Evolutionary conservation across 1,284 basidiomycete species (phyloP).

Genomic region (Apiotrichum mycotoxinovorans): DNA sequence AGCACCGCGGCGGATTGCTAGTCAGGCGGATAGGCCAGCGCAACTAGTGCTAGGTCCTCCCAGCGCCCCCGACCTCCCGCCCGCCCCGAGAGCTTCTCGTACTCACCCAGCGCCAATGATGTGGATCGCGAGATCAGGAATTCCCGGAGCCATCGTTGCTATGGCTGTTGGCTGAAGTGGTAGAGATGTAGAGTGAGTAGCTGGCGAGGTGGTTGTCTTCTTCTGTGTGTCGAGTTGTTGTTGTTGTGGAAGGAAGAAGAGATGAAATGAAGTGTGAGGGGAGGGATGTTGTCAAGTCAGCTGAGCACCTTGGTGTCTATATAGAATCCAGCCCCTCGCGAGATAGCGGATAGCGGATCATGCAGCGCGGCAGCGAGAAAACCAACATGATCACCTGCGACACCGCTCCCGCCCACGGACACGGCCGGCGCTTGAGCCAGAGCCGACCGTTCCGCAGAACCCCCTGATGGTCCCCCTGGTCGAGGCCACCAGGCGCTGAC

Average conservation of each 20-base stretch:
- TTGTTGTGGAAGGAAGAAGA: neutral
- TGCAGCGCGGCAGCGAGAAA: too few relatives aligned
- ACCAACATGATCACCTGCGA: too few relatives aligned
- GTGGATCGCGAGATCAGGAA: slow-evolving; percentile 16
- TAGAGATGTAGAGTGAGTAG: neutral
- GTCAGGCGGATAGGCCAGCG: too few relatives aligned
- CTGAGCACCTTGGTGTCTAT: neutral
- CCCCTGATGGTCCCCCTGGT: too few relatives aligned
- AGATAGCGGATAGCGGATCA: neutral
- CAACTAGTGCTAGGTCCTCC: too few relatives aligned
- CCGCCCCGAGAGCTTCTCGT: too few relatives aligned
- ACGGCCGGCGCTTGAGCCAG: neutral
- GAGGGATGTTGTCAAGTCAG: neutral
- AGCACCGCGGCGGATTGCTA: neutral
- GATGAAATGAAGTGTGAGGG: neutral
- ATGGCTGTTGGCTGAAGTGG: neutral
- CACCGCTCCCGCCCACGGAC: neutral
- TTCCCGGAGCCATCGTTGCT: slow-evolving; percentile 9
- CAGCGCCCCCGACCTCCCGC: too few relatives aligned
- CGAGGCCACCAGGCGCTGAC: too few relatives aligned
- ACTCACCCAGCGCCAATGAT: slow-evolving; percentile 22
- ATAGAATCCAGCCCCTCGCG: neutral
- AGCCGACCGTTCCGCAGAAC: too few relatives aligned
- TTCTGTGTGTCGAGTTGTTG: neutral
- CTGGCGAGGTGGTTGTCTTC: too few relatives aligned